Evolutionary conservation across 192 early-diverging fungal genomes (phyloP).

Genomic region (Linnemannia schmuckeri): DNA sequence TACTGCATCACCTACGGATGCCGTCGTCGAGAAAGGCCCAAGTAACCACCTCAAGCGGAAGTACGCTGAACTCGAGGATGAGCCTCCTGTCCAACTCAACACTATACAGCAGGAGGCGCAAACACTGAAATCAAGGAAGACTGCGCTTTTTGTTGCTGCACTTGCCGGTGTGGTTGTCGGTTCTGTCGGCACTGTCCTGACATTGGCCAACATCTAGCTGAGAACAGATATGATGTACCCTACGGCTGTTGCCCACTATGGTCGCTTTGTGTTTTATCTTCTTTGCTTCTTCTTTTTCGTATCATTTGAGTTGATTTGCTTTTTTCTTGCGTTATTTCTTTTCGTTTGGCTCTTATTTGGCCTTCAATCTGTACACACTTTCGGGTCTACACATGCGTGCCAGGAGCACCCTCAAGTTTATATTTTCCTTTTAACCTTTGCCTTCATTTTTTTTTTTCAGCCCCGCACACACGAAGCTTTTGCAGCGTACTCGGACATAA

Average conservation of each 20-base stretch:
- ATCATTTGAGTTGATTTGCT: background rate
- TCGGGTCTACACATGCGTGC: background rate
- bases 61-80: background rate
- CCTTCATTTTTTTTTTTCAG: background rate
- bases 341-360: background rate
- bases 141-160: constrained; percentile 25
- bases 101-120: background rate
- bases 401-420: background rate
- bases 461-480: background rate
- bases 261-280: background rate
- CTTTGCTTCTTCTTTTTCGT: background rate
- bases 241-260: background rate
- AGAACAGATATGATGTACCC: background rate
- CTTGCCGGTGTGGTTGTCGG: constrained; percentile 42
- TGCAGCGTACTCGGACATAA: background rate
- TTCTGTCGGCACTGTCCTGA: constrained; percentile 39
- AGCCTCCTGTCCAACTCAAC: background rate
- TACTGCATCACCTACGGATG: background rate
- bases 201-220: constrained; percentile 29
- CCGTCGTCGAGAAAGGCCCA: background rate
- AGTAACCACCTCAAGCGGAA: background rate
- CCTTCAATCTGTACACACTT: background rate
- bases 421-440: background rate
- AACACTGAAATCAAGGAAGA: background rate
- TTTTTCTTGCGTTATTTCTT: background rate